These are phyloP conservation scores for Petunia axillaris DNA, from an alignment of 257 asterid species.

Conservation along the genomic window DNA sequence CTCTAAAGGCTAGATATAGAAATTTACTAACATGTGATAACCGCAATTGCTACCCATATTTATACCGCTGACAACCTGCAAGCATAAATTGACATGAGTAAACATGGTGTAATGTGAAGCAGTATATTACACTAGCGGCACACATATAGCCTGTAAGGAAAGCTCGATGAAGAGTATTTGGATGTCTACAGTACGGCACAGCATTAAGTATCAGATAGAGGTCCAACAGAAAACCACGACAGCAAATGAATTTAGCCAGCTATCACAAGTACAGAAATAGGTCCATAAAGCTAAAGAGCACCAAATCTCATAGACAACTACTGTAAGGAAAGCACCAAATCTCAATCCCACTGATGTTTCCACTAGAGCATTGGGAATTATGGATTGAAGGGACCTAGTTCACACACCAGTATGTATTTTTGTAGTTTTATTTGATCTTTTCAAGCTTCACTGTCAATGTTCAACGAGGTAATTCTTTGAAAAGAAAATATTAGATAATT, in stretches of 20 bases:
- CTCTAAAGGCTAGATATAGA: slow-evolving; percentile 12
- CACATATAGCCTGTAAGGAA: neutral
- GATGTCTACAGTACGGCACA: neutral
- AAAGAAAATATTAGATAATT: too few species aligned
- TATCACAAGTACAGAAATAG: neutral
- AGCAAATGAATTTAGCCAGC: neutral
- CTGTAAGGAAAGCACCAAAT: too few species aligned
- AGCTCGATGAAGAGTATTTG: neutral
- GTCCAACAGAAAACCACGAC: neutral
- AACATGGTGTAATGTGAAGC: neutral
- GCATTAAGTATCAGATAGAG: neutral
- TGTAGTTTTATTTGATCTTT: neutral
- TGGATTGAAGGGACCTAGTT: neutral
- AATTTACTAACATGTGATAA: slow-evolving; percentile 68
- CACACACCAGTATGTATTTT: neutral
- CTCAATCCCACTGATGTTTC: neutral
- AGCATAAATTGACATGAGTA: slow-evolving; percentile 29
- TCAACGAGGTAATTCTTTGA: too few species aligned
- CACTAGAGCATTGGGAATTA: neutral
- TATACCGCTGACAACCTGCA: slow-evolving; percentile 91
- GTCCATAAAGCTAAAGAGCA: neutral
- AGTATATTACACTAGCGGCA: neutral
- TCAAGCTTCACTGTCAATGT: neutral
- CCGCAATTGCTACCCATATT: slow-evolving; percentile 92
- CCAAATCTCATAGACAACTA: neutral